Conservation (phyloP, 331 rosid genomes). For the Pyrus hybrid region DNA sequence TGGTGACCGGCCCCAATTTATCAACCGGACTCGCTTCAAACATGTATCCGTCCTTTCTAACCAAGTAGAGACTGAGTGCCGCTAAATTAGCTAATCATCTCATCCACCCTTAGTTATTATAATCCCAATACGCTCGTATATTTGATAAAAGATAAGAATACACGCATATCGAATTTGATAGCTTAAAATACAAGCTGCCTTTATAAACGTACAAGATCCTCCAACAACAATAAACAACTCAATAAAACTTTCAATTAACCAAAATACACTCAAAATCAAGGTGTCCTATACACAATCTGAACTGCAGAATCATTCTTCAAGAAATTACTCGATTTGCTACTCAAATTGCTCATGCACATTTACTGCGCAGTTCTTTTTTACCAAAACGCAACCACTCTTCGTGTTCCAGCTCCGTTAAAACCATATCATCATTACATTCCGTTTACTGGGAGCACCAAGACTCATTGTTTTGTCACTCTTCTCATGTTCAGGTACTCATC, state of each 20-base stretch:
- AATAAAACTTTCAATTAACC: neutral
- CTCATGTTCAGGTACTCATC: slow-evolving; percentile 26
- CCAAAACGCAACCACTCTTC: neutral
- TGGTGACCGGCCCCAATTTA: too few species aligned
- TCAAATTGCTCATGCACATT: neutral
- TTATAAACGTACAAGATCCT: too few species aligned
- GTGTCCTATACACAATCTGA: too few species aligned
- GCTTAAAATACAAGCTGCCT: too few species aligned
- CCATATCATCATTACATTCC: neutral
- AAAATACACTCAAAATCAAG: neutral
- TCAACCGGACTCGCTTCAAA: too few species aligned
- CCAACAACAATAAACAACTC: neutral
- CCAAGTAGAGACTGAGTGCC: neutral
- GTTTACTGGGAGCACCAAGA: neutral
- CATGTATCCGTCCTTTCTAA: neutral
- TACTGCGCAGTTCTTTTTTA: neutral
- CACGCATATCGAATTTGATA: neutral
- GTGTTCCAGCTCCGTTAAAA: neutral
- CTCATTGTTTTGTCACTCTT: slow-evolving; percentile 14
- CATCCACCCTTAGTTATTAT: neutral
- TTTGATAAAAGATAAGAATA: neutral
- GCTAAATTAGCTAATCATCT: neutral
- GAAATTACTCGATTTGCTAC: neutral
- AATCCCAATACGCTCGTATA: neutral
- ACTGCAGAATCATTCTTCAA: neutral